A percentile compares a stretch with the other conserved stretches of the same genome.
Conservation (phyloP, 192 early-diverging fungal species). For the Coemansia sp. region DNA sequence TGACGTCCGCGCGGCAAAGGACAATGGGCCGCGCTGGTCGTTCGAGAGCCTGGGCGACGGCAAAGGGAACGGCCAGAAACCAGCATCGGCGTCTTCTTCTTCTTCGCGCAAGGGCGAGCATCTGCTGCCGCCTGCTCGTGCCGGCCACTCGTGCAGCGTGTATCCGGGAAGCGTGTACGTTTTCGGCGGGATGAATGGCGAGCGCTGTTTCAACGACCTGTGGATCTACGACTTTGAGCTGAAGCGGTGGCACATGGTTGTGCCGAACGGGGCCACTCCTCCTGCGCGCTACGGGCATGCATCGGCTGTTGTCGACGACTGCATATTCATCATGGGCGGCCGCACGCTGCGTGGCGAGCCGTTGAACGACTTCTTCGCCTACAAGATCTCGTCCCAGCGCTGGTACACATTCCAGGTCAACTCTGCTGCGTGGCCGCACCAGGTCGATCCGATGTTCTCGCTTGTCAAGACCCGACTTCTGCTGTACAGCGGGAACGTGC, state of each 20-base stretch:
- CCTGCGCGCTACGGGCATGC: slow-evolving; percentile 52
- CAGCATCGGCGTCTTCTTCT: slow-evolving; percentile 2
- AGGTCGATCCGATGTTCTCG: slow-evolving; percentile 49
- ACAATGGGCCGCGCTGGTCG: slow-evolving; percentile 42
- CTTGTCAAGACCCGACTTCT: slow-evolving; percentile 50
- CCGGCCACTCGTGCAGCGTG: slow-evolving; percentile 54
- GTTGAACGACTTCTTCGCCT: slow-evolving; percentile 53
- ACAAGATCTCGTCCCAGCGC: slow-evolving; percentile 53
- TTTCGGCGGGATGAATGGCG: slow-evolving; percentile 55
- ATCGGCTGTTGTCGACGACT: slow-evolving; percentile 54
- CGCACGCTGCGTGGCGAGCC: slow-evolving; percentile 38
- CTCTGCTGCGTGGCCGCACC: slow-evolving; percentile 50
- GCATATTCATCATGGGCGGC: slow-evolving; percentile 56
- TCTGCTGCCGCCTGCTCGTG: slow-evolving; percentile 29
- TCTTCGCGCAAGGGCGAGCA: slow-evolving; percentile 8
- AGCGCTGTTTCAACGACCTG: slow-evolving; percentile 55
- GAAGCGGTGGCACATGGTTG: slow-evolving; percentile 37
- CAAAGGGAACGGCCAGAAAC: slow-evolving; percentile 8
- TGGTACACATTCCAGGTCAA: slow-evolving; percentile 58
- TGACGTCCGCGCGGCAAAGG: slow-evolving; percentile 44
- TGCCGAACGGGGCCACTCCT: slow-evolving; percentile 48
- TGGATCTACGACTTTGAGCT: slow-evolving; percentile 44
- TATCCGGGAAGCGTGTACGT: slow-evolving; percentile 44
- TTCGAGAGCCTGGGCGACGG: slow-evolving; percentile 30
- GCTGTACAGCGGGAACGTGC: slow-evolving; percentile 48